A percentile compares a stretch with the other conserved stretches of the same genome.
These are phyloP conservation scores for Lachancea waltii DNA, from an alignment of 805 yeast genomes.

Conservation along the genomic window DNA sequence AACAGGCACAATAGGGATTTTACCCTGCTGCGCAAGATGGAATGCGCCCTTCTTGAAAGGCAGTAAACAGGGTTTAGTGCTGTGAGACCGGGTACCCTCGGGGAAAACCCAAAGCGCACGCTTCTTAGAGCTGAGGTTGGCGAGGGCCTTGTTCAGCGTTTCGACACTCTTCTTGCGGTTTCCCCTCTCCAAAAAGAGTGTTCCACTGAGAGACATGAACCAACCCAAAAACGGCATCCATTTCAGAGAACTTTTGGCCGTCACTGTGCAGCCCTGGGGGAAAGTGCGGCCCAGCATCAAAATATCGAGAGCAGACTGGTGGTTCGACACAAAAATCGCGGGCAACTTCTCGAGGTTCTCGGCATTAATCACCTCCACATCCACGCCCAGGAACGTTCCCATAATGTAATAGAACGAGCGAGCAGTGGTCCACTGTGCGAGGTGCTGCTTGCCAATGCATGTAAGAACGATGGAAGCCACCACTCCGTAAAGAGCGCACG, in stretches of 20 bases:
- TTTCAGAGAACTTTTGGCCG: slow-evolving; percentile 80
- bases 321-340: slow-evolving; percentile 78
- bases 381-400: slow-evolving; percentile 59
- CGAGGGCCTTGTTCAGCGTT: slow-evolving; percentile 66
- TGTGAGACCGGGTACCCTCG: slow-evolving; percentile 91
- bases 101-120: slow-evolving; percentile 88
- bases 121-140: slow-evolving; percentile 50
- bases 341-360: slow-evolving; percentile 56
- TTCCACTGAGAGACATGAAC: slow-evolving; percentile 90
- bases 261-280: slow-evolving; percentile 84
- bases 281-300: slow-evolving; percentile 74
- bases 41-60: slow-evolving; percentile 98
- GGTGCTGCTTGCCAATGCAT: slow-evolving; percentile 63
- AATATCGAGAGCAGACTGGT: slow-evolving; percentile 85
- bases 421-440: slow-evolving; percentile 88
- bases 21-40: slow-evolving; percentile 92
- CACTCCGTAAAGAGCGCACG: slow-evolving; percentile 71
- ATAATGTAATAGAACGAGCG: slow-evolving; percentile 64
- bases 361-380: slow-evolving; percentile 61
- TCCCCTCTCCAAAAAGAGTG: slow-evolving; percentile 83
- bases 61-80: slow-evolving; percentile 57
- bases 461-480: slow-evolving; percentile 63
- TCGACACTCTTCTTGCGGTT: slow-evolving; percentile 68
- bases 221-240: slow-evolving; percentile 90
- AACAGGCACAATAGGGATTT: slow-evolving; percentile 81